Evolutionary conservation across 768 basidiomycete species (phyloP), one percentile per base, ranked within the genome.

Genomic region (Dioszegia aurantiaca): DNA sequence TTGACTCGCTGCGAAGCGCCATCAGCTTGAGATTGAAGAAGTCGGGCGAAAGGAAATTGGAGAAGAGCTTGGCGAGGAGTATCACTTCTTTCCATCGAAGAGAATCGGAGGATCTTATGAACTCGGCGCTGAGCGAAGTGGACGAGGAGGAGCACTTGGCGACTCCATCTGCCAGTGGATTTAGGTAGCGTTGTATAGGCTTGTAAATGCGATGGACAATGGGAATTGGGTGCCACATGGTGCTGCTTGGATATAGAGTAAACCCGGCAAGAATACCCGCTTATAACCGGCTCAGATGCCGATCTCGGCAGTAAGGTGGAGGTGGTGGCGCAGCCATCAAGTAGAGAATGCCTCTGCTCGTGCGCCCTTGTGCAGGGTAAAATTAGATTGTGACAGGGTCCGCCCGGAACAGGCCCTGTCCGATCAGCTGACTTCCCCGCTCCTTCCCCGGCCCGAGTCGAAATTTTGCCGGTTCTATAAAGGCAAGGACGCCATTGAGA

Each of bases 11-110:
- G 28, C 84, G 87, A 72, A 78, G 80, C 3, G 93, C 88, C 36
- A 93, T 92, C 86, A 80, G 81, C 9, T 81, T 94, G 41, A 85
- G 92, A 31, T 79, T 94, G 64, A 90, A 89, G 78, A 90, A 87
- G 75, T 84, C 90, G 54, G 93, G 93, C 28, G 90, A 97, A 78
- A 92, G 89, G 78, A 84, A 83, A 30, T 74, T 88, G 45, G 86
- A 87, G 70, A 79, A 79, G 45, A 64, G 62, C n/a, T 43, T 71
- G 36, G 47, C 53, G 23, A 59, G 65, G 40, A 60, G 58, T 44
- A 55, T 61, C 53, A 62, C 56, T 5, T 58, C 57, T 17, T 47
- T 62, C n/a, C 61, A 62, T 41, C 28, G 61, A 19, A 36, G 56
- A 23, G 31, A 58, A n/a, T 62, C 61, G 45, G 56, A 53, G 28